Evolutionary conservation across 2,329 filamentous ascomycete species (phyloP), one percentile per base, ranked within the genome.

Genomic region (Alternaria alternata): DNA sequence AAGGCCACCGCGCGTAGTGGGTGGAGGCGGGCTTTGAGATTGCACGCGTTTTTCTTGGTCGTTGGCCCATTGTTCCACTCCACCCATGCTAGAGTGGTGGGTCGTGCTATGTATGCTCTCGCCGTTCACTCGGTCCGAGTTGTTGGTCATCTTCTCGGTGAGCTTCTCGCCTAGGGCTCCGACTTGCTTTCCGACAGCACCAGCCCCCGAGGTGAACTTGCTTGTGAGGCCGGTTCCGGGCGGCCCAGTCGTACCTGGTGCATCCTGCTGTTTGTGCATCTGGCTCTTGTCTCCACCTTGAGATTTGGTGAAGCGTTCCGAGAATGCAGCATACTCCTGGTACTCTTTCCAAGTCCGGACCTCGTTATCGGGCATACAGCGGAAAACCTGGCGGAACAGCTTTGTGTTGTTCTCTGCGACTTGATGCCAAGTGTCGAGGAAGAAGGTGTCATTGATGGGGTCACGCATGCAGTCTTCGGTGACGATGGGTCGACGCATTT

Each of bases 351-450:
- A 99, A 43, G 91, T 94, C 65, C 88, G 90, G 26, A 97, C 95
- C 74, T 97, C 93, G 52, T 89, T 97, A 76, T 99, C 95, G 1
- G 95, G 95, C 91, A 96, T 96, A 79, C 94, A 97, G 47, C 94
- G 89, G 82, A 99, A 99, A 8, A 99, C 94, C 62, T 91, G 88
- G 32, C 95, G 91, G 81, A 92, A 99, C 48, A 99, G 86, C 75
- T 93, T 94, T 3, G 95, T 99, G 77, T 99, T 99, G 82, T 98
- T 98, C 64, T 91, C 89, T 1, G 95, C 95, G 54, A 93, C 89
- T 18, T 88, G 86, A 66, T 90, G 89, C 96, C 96, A 99, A 2
- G 92, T 89, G 63, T 96, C 91, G 46, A 95, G 87, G 75, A 92
- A 91, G 79, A 99, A 99, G 1, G 85, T 82, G 54, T 92, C 86